phyloP scores from a whole-genome alignment of 345 rosid genomes.

The Citrus medica region DNA sequence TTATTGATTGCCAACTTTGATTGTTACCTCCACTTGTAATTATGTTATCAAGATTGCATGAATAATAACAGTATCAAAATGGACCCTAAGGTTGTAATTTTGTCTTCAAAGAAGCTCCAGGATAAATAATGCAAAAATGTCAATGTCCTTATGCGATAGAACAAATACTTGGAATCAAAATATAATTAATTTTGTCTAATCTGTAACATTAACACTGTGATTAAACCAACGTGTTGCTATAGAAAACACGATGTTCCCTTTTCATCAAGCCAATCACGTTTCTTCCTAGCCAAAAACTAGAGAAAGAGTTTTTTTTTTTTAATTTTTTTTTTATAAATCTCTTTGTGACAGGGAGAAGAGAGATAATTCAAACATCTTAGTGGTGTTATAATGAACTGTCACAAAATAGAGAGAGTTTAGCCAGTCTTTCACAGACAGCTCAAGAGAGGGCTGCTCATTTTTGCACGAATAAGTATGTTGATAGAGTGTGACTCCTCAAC shows the following conservation, averaged over 20 bases:
- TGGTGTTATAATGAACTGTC: neutral
- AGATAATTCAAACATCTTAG: neutral
- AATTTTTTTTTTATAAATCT: too few relatives aligned
- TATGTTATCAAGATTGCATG: slow-evolving; percentile 8
- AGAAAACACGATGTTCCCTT: neutral
- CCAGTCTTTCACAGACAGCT: slow-evolving; percentile 1
- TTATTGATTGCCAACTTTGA: neutral
- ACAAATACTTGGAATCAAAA: neutral
- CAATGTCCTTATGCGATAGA: neutral
- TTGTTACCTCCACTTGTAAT: slow-evolving; percentile 6
- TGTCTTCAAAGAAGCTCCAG: slow-evolving; percentile 3
- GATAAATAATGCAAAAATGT: neutral
- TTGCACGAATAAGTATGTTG: slow-evolving; percentile 15
- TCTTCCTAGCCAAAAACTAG: neutral
- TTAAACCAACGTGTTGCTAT: neutral
- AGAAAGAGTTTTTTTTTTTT: too few relatives aligned
- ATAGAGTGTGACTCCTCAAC: neutral
- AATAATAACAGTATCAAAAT: slow-evolving; percentile 5
- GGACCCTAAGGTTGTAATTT: slow-evolving; percentile 14
- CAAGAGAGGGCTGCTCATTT: neutral
- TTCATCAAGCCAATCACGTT: neutral
- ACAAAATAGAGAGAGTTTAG: neutral
- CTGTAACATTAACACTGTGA: neutral
- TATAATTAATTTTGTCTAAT: neutral
- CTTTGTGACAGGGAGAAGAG: neutral